phyloP scores from a whole-genome alignment of 2,329 filamentous ascomycete genomes.

The Pseudogymnoascus verrucosus region DNA sequence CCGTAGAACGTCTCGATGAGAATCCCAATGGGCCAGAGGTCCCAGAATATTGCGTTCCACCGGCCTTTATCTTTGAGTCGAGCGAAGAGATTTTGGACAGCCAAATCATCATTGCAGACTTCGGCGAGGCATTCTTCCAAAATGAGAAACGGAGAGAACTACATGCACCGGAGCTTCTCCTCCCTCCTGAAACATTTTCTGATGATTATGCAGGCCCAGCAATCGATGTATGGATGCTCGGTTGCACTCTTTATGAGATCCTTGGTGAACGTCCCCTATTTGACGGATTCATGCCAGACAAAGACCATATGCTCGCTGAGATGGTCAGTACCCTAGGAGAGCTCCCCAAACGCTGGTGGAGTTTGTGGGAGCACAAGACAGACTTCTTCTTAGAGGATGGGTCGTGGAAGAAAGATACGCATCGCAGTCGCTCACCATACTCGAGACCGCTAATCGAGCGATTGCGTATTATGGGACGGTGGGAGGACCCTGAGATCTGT shows the following conservation, averaged over 20 bases:
- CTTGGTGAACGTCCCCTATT: background rate
- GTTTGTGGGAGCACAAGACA: background rate
- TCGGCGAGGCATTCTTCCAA: background rate
- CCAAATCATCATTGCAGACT: background rate
- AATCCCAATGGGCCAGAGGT: background rate
- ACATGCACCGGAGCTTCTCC: background rate
- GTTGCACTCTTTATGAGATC: background rate
- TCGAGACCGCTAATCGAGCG: background rate
- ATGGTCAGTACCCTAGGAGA: background rate
- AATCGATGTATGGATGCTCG: background rate
- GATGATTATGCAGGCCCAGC: background rate
- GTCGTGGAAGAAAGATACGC: background rate
- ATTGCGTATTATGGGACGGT: background rate
- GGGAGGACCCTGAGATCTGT: background rate
- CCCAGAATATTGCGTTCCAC: background rate
- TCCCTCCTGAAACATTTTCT: background rate
- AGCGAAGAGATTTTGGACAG: background rate
- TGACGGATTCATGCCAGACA: constrained; percentile 40
- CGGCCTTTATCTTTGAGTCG: background rate
- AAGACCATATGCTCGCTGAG: constrained; percentile 63
- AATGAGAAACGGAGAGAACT: background rate
- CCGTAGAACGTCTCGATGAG: background rate
- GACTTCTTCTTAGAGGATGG: background rate
- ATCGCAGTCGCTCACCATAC: background rate
- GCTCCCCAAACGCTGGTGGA: background rate